phyloP scores from a whole-genome alignment of 768 basidiomycete genomes.

The Xanthoconium stramineum region DNA sequence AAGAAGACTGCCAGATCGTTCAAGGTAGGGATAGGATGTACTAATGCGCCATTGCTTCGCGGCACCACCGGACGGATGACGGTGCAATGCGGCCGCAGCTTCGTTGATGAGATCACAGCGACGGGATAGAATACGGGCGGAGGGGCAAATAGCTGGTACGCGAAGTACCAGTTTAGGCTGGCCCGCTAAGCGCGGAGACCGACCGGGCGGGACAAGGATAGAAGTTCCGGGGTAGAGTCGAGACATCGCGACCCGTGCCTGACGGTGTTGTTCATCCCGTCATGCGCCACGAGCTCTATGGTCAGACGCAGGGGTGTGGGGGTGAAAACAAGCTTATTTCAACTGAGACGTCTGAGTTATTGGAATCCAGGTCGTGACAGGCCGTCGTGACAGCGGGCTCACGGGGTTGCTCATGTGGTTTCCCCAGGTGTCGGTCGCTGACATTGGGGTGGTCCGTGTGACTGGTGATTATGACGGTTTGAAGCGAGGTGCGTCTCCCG shows the following conservation, averaged over 20 bases:
- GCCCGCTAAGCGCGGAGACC: not conserved
- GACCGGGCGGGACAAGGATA: not conserved
- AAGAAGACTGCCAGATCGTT: not conserved
- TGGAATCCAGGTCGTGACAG: not conserved
- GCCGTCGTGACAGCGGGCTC: not conserved
- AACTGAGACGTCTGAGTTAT: not conserved
- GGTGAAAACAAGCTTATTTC: not conserved
- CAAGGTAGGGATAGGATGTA: not conserved
- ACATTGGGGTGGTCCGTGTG: not conserved
- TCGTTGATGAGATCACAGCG: slow-evolving; percentile 1
- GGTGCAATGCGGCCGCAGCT: not conserved
- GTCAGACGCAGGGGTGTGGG: not conserved
- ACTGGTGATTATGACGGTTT: not conserved
- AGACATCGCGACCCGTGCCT: not conserved
- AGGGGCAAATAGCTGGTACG: not conserved
- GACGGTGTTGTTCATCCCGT: too few relatives aligned
- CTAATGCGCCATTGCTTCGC: too few relatives aligned
- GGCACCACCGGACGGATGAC: too few relatives aligned
- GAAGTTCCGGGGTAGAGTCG: not conserved
- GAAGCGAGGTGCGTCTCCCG: not conserved
- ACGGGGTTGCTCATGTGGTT: not conserved
- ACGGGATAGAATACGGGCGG: not conserved
- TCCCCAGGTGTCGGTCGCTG: not conserved
- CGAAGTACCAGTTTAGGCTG: not conserved
- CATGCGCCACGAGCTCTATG: too few relatives aligned